Conservation (phyloP, 2,329 filamentous ascomycete genomes). For the Exophiala sp. region DNA sequence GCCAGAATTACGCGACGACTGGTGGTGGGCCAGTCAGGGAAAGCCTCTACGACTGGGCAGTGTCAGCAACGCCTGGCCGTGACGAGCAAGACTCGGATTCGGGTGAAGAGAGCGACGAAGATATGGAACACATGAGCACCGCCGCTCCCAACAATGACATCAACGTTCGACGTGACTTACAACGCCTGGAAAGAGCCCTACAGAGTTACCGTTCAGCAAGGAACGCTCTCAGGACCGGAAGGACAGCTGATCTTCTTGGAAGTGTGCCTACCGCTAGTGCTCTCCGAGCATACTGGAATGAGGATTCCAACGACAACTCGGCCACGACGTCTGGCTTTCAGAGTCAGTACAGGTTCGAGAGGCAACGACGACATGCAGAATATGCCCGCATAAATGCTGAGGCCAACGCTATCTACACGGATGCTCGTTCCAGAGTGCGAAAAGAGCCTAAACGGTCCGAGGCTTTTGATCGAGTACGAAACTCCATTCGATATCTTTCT, state of each 20-base stretch:
- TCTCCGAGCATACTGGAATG: slow-evolving; percentile 18
- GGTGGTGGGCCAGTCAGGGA: background rate
- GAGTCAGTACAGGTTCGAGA: background rate
- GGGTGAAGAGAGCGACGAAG: slow-evolving; percentile 18
- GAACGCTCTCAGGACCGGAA: slow-evolving; percentile 9
- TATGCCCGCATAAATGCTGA: slow-evolving; percentile 1
- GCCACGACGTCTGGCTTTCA: background rate
- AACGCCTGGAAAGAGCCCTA: slow-evolving; percentile 18
- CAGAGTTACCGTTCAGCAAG: slow-evolving; percentile 18
- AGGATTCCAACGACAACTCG: slow-evolving; percentile 1
- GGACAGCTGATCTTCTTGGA: slow-evolving; percentile 10
- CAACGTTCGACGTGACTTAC: slow-evolving; percentile 8
- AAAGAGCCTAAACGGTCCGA: background rate
- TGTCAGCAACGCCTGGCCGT: background rate
- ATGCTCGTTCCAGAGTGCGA: background rate
- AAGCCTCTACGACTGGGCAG: slow-evolving; percentile 18
- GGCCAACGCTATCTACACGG: background rate
- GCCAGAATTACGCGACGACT: slow-evolving; percentile 6
- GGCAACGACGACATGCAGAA: slow-evolving; percentile 10
- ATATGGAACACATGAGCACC: slow-evolving; percentile 14
- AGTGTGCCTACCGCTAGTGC: slow-evolving; percentile 19
- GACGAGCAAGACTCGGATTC: background rate
- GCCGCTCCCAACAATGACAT: slow-evolving; percentile 4
- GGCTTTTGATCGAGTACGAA: slow-evolving; percentile 45
- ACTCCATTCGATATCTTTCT: slow-evolving; percentile 60